Conservation (phyloP, 768 basidiomycete species). For the Amanita phalloides region DNA sequence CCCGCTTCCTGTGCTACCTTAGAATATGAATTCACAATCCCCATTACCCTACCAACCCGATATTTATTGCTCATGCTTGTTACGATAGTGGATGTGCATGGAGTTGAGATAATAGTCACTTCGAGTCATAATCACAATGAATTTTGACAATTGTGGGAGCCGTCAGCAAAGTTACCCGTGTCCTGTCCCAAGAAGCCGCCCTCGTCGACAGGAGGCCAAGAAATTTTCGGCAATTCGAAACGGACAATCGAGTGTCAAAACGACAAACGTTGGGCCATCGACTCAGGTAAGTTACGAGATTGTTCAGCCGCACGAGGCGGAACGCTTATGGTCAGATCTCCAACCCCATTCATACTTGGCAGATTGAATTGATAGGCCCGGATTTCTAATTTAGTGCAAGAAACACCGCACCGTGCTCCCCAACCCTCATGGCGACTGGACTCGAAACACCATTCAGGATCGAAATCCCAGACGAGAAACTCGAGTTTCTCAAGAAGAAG, state of each 20-base stretch:
- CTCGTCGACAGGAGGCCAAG: neutral
- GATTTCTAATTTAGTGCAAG: neutral
- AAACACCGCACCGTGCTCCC: too few relatives aligned
- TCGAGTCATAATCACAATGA: neutral
- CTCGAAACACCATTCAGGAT: conserved; percentile 28
- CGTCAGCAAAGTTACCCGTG: neutral
- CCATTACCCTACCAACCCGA: neutral
- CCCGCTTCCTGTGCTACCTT: too few relatives aligned
- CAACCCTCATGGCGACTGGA: neutral
- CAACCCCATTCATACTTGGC: neutral
- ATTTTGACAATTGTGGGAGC: neutral
- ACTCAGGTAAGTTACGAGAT: neutral
- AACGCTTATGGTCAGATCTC: neutral
- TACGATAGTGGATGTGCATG: neutral
- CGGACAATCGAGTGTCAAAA: neutral
- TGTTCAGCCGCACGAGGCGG: neutral
- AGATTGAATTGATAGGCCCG: neutral
- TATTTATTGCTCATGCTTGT: neutral
- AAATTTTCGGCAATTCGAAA: neutral
- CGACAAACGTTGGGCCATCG: neutral
- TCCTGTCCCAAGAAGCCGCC: neutral
- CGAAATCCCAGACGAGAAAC: conserved; percentile 22
- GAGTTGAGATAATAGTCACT: neutral
- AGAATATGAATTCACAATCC: neutral
- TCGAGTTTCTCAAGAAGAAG: conserved; percentile 24